Conservation (phyloP, 2,329 filamentous ascomycete species). For the Exophiala lecanii-corni region DNA sequence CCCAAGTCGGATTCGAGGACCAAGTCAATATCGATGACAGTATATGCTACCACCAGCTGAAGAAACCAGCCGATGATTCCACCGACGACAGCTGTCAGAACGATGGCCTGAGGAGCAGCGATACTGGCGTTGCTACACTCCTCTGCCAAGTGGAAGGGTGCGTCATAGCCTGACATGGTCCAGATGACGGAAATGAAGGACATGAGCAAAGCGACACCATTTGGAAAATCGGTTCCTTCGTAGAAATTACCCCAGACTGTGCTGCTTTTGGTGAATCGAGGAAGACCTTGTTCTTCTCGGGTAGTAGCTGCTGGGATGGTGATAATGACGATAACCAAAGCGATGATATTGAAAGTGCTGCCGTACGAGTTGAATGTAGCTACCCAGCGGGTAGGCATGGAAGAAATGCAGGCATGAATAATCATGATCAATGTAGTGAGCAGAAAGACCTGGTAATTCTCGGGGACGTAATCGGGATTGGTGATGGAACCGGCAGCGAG, state of each 20-base stretch:
- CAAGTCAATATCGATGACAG: slow-evolving; percentile 58
- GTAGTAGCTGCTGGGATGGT: slow-evolving; percentile 60
- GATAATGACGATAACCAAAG: slow-evolving; percentile 62
- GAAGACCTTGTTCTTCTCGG: slow-evolving; percentile 46
- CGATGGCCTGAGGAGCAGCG: slow-evolving; percentile 66
- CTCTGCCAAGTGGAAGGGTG: slow-evolving; percentile 67
- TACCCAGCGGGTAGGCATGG: slow-evolving; percentile 66
- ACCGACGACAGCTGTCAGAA: slow-evolving; percentile 63
- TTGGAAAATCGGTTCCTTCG: slow-evolving; percentile 62
- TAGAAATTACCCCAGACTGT: slow-evolving; percentile 64
- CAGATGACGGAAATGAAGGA: slow-evolving; percentile 66
- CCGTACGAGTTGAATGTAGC: slow-evolving; percentile 66
- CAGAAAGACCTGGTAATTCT: slow-evolving; percentile 63
- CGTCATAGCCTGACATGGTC: slow-evolving; percentile 65
- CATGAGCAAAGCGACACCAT: slow-evolving; percentile 66
- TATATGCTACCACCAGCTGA: slow-evolving; percentile 70
- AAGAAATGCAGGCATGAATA: slow-evolving; percentile 62
- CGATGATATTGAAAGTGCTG: slow-evolving; percentile 66
- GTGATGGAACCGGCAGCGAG: slow-evolving; percentile 65
- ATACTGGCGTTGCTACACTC: slow-evolving; percentile 70
- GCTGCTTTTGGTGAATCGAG: slow-evolving; percentile 55
- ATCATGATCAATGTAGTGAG: slow-evolving; percentile 64
- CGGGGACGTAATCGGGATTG: slow-evolving; percentile 61
- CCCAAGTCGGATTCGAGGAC: slow-evolving; percentile 59
- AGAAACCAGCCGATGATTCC: slow-evolving; percentile 67